A percentile compares a stretch with the other conserved stretches of the same genome.
phyloP scores from a whole-genome alignment of 257 asterid species.

The Catharanthus roseus region DNA sequence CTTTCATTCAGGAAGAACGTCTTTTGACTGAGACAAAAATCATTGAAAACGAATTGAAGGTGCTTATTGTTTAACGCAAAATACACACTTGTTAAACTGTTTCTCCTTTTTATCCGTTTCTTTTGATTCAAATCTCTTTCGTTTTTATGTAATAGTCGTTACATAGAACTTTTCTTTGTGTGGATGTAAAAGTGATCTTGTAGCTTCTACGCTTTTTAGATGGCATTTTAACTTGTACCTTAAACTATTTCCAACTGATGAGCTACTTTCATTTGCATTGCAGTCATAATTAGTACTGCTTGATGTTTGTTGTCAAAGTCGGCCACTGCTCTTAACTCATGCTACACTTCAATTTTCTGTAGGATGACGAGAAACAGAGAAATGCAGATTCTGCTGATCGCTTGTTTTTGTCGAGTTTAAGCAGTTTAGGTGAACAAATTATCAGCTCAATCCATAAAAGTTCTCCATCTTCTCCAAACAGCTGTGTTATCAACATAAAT shows the following conservation, averaged over 20 bases:
- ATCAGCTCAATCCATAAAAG: not conserved
- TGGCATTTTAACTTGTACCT: not conserved
- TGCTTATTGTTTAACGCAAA: not conserved
- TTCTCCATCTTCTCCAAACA: not conserved
- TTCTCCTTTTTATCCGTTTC: not conserved
- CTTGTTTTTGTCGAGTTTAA: slow-evolving; percentile 10
- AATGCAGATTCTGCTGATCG: slow-evolving; percentile 2
- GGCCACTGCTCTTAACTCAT: not conserved
- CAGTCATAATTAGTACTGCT: not conserved
- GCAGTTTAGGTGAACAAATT: slow-evolving; percentile 1
- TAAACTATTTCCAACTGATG: not conserved
- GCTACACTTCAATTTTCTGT: not conserved
- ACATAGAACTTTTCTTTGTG: not conserved
- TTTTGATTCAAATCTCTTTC: not conserved
- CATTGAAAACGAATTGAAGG: slow-evolving; percentile 37
- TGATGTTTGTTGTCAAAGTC: not conserved
- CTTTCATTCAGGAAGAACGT: slow-evolving; percentile 53
- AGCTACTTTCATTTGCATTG: not conserved
- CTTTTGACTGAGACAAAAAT: slow-evolving; percentile 43
- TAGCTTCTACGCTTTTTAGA: not conserved
- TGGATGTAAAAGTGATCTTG: not conserved
- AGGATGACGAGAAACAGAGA: slow-evolving; percentile 18
- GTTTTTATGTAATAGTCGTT: not conserved
- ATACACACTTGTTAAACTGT: not conserved
- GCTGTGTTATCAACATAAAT: not conserved